phyloP scores from a whole-genome alignment of 768 basidiomycete species.

The Strobilomyces echinocephalus region DNA sequence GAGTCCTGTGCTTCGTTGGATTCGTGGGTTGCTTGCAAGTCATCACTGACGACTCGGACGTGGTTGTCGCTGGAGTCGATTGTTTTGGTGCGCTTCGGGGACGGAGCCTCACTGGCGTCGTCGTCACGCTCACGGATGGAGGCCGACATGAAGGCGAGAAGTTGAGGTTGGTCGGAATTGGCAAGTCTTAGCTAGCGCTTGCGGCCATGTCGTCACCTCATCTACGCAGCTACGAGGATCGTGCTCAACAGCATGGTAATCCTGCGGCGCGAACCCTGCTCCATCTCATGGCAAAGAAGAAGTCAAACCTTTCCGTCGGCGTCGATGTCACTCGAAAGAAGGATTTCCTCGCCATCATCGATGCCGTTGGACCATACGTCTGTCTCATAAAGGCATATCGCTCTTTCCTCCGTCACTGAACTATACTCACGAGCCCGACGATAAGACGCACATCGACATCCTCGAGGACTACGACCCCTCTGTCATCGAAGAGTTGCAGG shows the following conservation, averaged over 20 bases:
- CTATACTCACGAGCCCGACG: slow-evolving; percentile 24
- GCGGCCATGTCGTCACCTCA: slow-evolving; percentile 33
- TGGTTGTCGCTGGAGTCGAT: slow-evolving; percentile 17
- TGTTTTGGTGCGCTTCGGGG: slow-evolving; percentile 37
- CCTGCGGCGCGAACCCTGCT: slow-evolving; percentile 76
- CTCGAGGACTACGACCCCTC: slow-evolving; percentile 82
- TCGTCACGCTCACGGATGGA: slow-evolving; percentile 50
- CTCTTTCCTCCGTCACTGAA: slow-evolving; percentile 5
- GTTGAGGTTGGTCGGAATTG: background rate
- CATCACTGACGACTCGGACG: background rate
- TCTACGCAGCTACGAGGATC: slow-evolving; percentile 55
- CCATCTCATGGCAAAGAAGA: slow-evolving; percentile 78
- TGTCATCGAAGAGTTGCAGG: slow-evolving; percentile 63
- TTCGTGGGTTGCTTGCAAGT: background rate
- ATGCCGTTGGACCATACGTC: slow-evolving; percentile 81
- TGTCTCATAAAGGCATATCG: slow-evolving; percentile 86
- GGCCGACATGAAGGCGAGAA: slow-evolving; percentile 21
- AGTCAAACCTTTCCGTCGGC: slow-evolving; percentile 90
- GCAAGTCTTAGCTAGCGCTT: background rate
- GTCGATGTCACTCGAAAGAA: slow-evolving; percentile 84
- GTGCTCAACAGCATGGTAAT: slow-evolving; percentile 58
- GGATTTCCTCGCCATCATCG: slow-evolving; percentile 81
- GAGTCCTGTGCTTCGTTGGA: slow-evolving; percentile 10
- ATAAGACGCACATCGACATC: slow-evolving; percentile 94
- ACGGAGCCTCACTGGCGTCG: slow-evolving; percentile 35